These are phyloP conservation scores for Rhizophagus clarus DNA, from an alignment of 192 early-diverging fungal genomes.

Conservation along the genomic window DNA sequence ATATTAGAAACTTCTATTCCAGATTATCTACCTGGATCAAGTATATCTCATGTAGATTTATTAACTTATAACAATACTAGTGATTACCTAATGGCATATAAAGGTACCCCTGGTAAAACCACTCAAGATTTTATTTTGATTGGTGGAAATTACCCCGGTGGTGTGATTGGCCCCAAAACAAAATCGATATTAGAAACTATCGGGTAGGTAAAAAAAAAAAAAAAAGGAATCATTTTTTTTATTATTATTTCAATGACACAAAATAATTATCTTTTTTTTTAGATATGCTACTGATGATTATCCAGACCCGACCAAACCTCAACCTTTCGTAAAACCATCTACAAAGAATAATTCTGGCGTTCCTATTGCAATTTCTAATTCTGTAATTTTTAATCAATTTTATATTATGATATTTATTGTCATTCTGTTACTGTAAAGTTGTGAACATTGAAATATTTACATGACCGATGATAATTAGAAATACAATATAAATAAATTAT, in stretches of 20 bases:
- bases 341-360: background rate
- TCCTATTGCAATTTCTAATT: too few relatives aligned
- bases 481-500: too few relatives aligned
- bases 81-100: constrained; percentile 1
- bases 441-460: too few relatives aligned
- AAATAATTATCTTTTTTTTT: background rate
- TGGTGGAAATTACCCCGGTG: background rate
- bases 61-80: background rate
- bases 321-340: background rate
- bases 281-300: background rate
- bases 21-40: background rate
- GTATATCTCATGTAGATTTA: background rate
- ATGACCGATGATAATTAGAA: too few relatives aligned
- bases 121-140: background rate
- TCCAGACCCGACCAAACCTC: background rate
- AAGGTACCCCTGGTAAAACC: background rate
- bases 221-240: too few relatives aligned
- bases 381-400: too few relatives aligned
- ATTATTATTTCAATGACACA: background rate
- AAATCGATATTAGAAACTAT: background rate
- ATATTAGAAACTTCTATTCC: background rate
- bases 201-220: background rate
- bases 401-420: too few relatives aligned
- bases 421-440: too few relatives aligned
- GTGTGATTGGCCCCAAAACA: background rate